These are phyloP conservation scores for Pycnococcus provasolii DNA, from an alignment of 139 green algal species.

Conservation along the genomic window DNA sequence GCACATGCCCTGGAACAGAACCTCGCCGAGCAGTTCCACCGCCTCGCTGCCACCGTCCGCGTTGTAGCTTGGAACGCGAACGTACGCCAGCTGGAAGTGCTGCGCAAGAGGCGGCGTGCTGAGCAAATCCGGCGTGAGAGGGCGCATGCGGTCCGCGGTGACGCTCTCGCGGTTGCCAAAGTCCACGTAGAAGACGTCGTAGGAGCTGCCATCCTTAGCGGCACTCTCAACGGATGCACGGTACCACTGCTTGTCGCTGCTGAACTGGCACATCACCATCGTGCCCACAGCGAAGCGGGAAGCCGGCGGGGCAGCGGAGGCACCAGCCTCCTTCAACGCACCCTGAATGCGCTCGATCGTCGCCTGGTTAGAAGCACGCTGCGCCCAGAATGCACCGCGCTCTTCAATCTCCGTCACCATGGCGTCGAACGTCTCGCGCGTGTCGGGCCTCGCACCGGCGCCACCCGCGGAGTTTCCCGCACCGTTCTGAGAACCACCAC, in stretches of 20 bases:
- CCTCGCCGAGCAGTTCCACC: conserved; percentile 23
- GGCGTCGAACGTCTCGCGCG: too few species aligned
- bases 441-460: too few species aligned
- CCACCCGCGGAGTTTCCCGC: too few species aligned
- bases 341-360: too few species aligned
- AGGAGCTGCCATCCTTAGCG: background rate
- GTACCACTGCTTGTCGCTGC: conserved; percentile 69
- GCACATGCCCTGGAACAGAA: conserved; percentile 9
- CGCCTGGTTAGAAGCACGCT: too few species aligned
- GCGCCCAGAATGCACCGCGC: too few species aligned
- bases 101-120: conserved; percentile 50
- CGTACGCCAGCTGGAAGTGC: conserved; percentile 41
- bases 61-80: conserved; percentile 44
- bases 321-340: too few species aligned
- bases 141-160: conserved; percentile 30
- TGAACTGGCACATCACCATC: conserved; percentile 59
- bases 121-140: conserved; percentile 36
- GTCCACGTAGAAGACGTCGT: conserved; percentile 71
- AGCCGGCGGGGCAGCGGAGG: background rate
- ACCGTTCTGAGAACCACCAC: too few species aligned
- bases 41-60: conserved; percentile 52
- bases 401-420: too few species aligned
- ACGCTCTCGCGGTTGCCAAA: conserved; percentile 71
- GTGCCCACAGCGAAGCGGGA: conserved; percentile 45
- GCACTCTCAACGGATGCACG: conserved; percentile 43